Percentiles rank a stretch among this genome's conserved stretches.
Conservation (phyloP, 2,329 filamentous ascomycete species). For the Phyllachora maydis region DNA sequence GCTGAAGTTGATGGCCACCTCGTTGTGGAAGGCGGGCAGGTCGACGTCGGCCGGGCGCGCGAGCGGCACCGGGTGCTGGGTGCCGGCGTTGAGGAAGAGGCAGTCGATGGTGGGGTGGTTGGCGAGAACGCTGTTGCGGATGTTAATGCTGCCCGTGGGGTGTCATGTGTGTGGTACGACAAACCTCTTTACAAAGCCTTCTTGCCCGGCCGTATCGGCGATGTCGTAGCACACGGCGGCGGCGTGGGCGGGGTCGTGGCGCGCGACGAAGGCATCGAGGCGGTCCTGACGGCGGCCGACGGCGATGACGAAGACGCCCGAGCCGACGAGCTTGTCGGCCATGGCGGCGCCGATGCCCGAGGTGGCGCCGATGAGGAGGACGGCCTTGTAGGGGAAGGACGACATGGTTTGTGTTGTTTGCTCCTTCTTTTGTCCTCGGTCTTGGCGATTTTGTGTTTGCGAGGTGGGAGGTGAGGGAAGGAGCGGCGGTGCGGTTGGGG, state of each 20-base stretch:
- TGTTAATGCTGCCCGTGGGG: not conserved
- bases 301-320: slow-evolving; percentile 20
- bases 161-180: not conserved
- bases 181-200: slow-evolving; percentile 1
- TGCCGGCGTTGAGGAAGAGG: slow-evolving; percentile 23
- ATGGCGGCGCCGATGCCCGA: slow-evolving; percentile 26
- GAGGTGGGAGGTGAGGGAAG: too few relatives aligned
- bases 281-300: slow-evolving; percentile 24
- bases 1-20: slow-evolving; percentile 19
- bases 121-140: slow-evolving; percentile 1
- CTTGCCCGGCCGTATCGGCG: slow-evolving; percentile 6
- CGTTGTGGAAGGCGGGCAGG: slow-evolving; percentile 12
- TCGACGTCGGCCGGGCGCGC: slow-evolving; percentile 15
- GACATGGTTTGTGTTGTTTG: too few relatives aligned
- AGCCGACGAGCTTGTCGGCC: slow-evolving; percentile 12
- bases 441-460: too few relatives aligned
- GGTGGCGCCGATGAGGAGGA: slow-evolving; percentile 27
- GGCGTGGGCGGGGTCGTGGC: slow-evolving; percentile 15
- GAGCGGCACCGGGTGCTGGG: slow-evolving; percentile 17
- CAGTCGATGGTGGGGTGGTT: slow-evolving; percentile 20
- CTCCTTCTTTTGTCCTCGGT: too few relatives aligned
- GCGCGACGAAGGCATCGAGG: slow-evolving; percentile 19
- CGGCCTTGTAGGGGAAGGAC: slow-evolving; percentile 17
- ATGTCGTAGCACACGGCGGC: slow-evolving; percentile 18
- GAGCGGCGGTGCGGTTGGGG: too few relatives aligned